phyloP scores from a whole-genome alignment of 768 basidiomycete species.

The Phylloporus sp. region DNA sequence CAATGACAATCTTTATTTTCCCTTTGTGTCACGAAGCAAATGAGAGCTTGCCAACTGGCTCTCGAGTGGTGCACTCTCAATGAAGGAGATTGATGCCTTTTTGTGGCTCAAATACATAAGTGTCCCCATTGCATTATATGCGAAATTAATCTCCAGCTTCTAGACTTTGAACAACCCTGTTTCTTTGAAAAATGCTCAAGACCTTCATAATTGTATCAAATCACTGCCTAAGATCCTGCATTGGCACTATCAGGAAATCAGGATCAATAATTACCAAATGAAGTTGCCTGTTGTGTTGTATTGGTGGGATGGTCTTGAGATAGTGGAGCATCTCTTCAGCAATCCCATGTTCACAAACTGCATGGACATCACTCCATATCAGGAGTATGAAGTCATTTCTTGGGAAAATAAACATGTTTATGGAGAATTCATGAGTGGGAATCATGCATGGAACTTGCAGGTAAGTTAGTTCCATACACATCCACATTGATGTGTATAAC shows the following conservation, averaged over 20 bases:
- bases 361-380: conserved; percentile 7
- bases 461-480: no score
- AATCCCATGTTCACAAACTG: conserved; percentile 17
- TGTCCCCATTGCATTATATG: no score
- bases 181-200: not conserved
- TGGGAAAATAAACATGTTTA: not conserved
- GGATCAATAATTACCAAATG: not conserved
- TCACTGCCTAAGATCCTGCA: not conserved
- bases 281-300: not conserved
- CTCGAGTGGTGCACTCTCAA: not conserved
- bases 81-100: no score
- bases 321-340: conserved; percentile 21
- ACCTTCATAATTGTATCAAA: not conserved
- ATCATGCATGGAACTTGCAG: no score
- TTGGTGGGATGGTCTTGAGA: conserved; percentile 25
- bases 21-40: not conserved
- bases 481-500: no score
- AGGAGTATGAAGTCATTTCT: conserved; percentile 5
- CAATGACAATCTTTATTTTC: not conserved
- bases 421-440: no score
- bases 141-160: no score
- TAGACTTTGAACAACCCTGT: no score
- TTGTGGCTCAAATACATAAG: no score
- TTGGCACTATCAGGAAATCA: conserved; percentile 3
- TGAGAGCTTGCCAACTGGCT: conserved; percentile 9